Conservation (phyloP, 495 filamentous ascomycete genomes). For the Annulohypoxylon moriforme region DNA sequence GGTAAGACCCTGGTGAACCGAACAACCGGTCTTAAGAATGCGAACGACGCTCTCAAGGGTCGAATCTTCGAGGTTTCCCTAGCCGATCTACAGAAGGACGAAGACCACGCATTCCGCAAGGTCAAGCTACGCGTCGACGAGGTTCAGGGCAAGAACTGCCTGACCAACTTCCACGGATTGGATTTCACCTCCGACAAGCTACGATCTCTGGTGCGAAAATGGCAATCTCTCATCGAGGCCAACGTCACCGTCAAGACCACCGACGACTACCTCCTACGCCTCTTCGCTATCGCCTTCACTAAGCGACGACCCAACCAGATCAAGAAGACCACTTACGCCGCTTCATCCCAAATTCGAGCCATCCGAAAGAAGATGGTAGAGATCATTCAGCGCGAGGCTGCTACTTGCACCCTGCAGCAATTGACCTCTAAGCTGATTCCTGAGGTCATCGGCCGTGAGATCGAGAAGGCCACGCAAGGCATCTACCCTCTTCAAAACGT, state of each 20-base stretch:
- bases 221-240: slow-evolving; percentile 98
- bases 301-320: slow-evolving; percentile 98
- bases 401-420: slow-evolving; percentile 92
- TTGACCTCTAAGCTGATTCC: slow-evolving; percentile 98
- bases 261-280: slow-evolving; percentile 97
- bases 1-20: slow-evolving; percentile 99
- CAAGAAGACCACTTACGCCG: slow-evolving; percentile 99
- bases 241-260: slow-evolving; percentile 99
- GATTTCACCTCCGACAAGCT: slow-evolving; percentile 99
- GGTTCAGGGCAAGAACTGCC: slow-evolving; percentile 99
- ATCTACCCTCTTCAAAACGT: slow-evolving; percentile 99
- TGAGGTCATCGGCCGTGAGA: slow-evolving; percentile 98
- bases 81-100: slow-evolving; percentile 98
- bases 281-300: slow-evolving; percentile 99
- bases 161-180: slow-evolving; percentile 99
- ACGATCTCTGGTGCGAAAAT: slow-evolving; percentile 97
- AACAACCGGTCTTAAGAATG: slow-evolving; percentile 99
- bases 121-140: slow-evolving; percentile 98
- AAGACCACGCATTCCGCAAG: slow-evolving; percentile 99
- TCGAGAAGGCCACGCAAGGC: slow-evolving; percentile 98
- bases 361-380: slow-evolving; percentile 99
- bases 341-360: slow-evolving; percentile 92
- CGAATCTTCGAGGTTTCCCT: slow-evolving; percentile 99
- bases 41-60: slow-evolving; percentile 98
- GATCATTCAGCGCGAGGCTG: slow-evolving; percentile 96